Percentiles rank a stretch among this genome's conserved stretches.
Evolutionary conservation across 2,329 filamentous ascomycete genomes (phyloP).

Genomic region (Coniochaeta sp.): DNA sequence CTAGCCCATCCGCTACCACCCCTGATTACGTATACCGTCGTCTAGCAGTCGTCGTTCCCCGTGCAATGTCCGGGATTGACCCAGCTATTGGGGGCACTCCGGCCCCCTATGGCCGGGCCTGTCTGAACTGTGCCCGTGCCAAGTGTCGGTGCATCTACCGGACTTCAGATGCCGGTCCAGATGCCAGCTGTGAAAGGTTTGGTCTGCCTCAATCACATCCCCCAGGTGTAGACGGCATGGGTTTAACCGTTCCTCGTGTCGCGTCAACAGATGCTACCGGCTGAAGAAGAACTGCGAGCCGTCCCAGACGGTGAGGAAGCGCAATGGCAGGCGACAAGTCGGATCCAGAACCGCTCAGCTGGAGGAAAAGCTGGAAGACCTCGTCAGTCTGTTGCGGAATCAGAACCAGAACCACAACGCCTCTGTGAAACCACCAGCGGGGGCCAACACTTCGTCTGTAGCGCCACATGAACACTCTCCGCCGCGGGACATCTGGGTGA

Average conservation of each 20-base stretch:
- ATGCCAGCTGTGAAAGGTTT: conserved; percentile 23
- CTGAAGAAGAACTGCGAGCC: conserved; percentile 40
- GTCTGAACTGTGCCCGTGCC: conserved; percentile 37
- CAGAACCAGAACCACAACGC: conserved; percentile 9
- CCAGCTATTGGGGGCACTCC: not conserved
- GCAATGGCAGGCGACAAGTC: conserved; percentile 21
- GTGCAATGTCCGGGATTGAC: not conserved
- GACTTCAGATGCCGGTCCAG: conserved; percentile 17
- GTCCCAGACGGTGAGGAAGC: conserved; percentile 32
- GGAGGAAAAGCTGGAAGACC: conserved; percentile 42
- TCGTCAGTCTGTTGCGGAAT: conserved; percentile 35
- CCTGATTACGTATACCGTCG: not conserved
- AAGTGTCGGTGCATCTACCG: conserved; percentile 42
- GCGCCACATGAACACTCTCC: conserved; percentile 8
- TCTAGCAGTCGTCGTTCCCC: no score
- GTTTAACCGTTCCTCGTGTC: not conserved
- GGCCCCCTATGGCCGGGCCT: conserved; percentile 33
- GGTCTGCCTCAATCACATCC: not conserved
- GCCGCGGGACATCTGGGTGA: conserved; percentile 3
- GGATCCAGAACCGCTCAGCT: conserved; percentile 33
- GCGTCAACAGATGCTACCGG: conserved; percentile 24
- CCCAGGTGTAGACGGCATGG: not conserved
- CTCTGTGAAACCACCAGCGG: conserved; percentile 1
- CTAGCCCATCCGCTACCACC: no score
- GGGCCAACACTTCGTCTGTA: conserved; percentile 14